Conservation (phyloP, 768 basidiomycete genomes). For the Suillus variegatus region DNA sequence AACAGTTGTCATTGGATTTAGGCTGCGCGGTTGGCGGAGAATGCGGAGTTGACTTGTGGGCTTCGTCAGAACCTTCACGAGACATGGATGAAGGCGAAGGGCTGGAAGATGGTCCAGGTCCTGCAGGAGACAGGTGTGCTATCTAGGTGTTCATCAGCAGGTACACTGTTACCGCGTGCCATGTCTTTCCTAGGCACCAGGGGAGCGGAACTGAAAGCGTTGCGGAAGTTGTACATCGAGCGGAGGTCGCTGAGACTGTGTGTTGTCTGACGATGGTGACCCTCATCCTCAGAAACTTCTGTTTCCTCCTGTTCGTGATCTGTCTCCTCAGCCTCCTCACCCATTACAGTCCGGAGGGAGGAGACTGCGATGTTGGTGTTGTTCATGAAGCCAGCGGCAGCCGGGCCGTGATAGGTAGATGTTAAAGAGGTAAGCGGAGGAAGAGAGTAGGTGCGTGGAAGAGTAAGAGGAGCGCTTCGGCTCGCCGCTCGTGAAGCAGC, state of each 20-base stretch:
- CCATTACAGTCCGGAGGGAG: slow-evolving; percentile 35
- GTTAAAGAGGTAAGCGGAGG: slow-evolving; percentile 32
- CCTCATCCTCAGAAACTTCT: slow-evolving; percentile 31
- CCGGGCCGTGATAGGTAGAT: slow-evolving; percentile 28
- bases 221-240: slow-evolving; percentile 32
- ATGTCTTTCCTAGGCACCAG: slow-evolving; percentile 1
- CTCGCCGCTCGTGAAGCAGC: slow-evolving; percentile 34
- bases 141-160: not conserved
- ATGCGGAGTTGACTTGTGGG: not conserved
- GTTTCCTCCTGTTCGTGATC: slow-evolving; percentile 35
- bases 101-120: slow-evolving; percentile 5
- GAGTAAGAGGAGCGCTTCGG: slow-evolving; percentile 29
- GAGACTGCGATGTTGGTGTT: slow-evolving; percentile 39
- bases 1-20: not conserved
- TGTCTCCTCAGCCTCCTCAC: slow-evolving; percentile 24
- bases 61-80: not conserved
- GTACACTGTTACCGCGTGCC: not conserved
- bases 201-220: slow-evolving; percentile 4
- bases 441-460: slow-evolving; percentile 35
- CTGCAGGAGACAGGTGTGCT: slow-evolving; percentile 3
- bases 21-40: not conserved
- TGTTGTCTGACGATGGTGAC: slow-evolving; percentile 20
- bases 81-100: slow-evolving; percentile 6
- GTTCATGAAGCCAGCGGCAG: slow-evolving; percentile 31
- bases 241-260: slow-evolving; percentile 22